phyloP scores from a whole-genome alignment of 495 filamentous ascomycete species.

The Hypoxylon subgilvum region DNA sequence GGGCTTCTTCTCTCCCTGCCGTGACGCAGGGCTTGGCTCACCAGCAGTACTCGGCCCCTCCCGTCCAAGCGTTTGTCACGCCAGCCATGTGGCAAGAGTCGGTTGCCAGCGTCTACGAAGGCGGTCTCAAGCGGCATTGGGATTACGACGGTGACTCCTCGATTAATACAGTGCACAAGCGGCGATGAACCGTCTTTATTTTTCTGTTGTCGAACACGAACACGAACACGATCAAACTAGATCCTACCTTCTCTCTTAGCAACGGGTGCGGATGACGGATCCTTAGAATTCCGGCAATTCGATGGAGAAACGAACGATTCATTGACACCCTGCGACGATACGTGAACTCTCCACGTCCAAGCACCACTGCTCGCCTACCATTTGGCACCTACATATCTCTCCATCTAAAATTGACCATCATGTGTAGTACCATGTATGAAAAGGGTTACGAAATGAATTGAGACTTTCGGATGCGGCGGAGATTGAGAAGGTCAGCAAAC shows the following conservation, averaged over 20 bases:
- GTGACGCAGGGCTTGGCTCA: constrained; percentile 61
- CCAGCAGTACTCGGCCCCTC: constrained; percentile 61
- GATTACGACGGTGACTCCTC: constrained; percentile 54
- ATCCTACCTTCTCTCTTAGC: constrained; percentile 36
- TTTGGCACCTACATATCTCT: constrained; percentile 30
- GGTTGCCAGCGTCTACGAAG: constrained; percentile 87
- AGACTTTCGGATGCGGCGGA: constrained; percentile 20
- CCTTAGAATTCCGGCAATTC: constrained; percentile 3
- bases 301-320: background rate
- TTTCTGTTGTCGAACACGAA: too few relatives aligned
- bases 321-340: constrained; percentile 1
- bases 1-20: constrained; percentile 58
- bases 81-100: constrained; percentile 96
- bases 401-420: constrained; percentile 26
- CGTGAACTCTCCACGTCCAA: constrained; percentile 2
- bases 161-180: constrained; percentile 38
- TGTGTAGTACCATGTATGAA: constrained; percentile 33
- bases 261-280: constrained; percentile 13
- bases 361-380: constrained; percentile 10
- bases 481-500: constrained; percentile 1
- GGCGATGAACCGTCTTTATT: constrained; percentile 23
- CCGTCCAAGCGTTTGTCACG: constrained; percentile 73
- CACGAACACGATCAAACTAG: constrained; percentile 17
- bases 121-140: constrained; percentile 78
- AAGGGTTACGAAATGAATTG: constrained; percentile 16